Conservation (phyloP, 495 filamentous ascomycete species). For the Penicillium flavigenum region DNA sequence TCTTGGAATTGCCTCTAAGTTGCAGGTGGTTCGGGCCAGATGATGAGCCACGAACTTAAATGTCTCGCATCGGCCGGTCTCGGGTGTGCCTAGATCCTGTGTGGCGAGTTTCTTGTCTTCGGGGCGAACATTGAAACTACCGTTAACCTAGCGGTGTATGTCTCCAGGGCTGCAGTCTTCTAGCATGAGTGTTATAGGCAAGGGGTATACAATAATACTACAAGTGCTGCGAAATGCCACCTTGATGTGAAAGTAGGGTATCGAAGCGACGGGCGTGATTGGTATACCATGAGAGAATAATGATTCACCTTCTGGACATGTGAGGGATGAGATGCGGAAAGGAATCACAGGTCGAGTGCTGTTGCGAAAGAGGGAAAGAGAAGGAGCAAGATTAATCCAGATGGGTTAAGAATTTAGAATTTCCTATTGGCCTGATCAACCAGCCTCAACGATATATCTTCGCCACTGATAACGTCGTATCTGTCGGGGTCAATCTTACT, state of each 20-base stretch:
- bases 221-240: background rate
- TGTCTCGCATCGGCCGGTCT: background rate
- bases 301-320: background rate
- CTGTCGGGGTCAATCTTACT: background rate
- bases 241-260: background rate
- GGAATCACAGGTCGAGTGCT: background rate
- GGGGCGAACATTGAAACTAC: background rate
- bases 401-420: too few species aligned
- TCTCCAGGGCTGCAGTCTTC: background rate
- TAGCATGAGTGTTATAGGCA: too few species aligned
- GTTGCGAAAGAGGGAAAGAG: background rate
- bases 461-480: background rate
- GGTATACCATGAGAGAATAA: background rate
- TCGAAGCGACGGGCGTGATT: background rate
- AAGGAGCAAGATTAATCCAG: background rate
- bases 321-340: background rate
- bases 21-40: background rate
- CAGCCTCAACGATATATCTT: background rate
- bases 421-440: background rate
- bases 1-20: background rate
- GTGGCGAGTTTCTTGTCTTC: background rate
- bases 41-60: background rate
- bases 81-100: background rate
- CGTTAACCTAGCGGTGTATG: background rate
- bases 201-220: too few species aligned